A percentile compares a stretch with the other conserved stretches of the same genome.
phyloP scores from a whole-genome alignment of 768 basidiomycete species.

The Kwoniella botswanensis region DNA sequence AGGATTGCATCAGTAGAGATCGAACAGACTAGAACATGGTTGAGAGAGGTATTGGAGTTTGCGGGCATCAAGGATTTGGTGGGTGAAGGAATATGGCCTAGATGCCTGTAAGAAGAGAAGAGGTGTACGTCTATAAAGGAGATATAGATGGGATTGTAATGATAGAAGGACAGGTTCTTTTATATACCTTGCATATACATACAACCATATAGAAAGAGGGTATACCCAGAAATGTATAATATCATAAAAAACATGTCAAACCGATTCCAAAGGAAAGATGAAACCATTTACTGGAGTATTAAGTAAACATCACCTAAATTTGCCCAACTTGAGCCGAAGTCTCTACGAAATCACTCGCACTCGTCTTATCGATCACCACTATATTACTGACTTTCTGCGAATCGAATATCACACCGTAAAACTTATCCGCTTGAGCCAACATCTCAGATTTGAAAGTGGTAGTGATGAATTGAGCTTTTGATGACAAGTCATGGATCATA shows the following conservation, averaged over 20 bases:
- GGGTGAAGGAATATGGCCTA: slow-evolving; percentile 54
- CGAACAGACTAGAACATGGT: slow-evolving; percentile 74
- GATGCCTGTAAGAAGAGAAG: slow-evolving; percentile 37
- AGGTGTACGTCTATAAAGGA: too few species aligned
- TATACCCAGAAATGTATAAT: neutral
- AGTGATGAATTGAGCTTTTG: slow-evolving; percentile 92
- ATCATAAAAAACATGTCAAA: neutral
- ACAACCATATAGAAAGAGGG: neutral
- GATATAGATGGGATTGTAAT: too few species aligned
- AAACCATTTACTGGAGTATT: too few species aligned
- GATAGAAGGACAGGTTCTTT: too few species aligned
- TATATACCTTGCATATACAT: slow-evolving; percentile 20
- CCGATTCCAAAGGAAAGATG: too few species aligned
- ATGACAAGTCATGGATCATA: slow-evolving; percentile 91
- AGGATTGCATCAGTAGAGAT: slow-evolving; percentile 77
- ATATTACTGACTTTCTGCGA: slow-evolving; percentile 94
- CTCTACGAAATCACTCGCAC: slow-evolving; percentile 94
- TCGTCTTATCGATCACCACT: slow-evolving; percentile 80
- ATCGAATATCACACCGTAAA: slow-evolving; percentile 95
- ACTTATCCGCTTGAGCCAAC: slow-evolving; percentile 92
- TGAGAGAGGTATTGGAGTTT: slow-evolving; percentile 64
- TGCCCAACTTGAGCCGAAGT: slow-evolving; percentile 44
- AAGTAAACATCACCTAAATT: too few species aligned
- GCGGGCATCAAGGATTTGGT: slow-evolving; percentile 46
- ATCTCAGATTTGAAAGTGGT: slow-evolving; percentile 99